Percentiles rank a stretch among this genome's conserved stretches.
Evolutionary conservation across 2,329 filamentous ascomycete species (phyloP).

Genomic region (Blastomyces percursus): DNA sequence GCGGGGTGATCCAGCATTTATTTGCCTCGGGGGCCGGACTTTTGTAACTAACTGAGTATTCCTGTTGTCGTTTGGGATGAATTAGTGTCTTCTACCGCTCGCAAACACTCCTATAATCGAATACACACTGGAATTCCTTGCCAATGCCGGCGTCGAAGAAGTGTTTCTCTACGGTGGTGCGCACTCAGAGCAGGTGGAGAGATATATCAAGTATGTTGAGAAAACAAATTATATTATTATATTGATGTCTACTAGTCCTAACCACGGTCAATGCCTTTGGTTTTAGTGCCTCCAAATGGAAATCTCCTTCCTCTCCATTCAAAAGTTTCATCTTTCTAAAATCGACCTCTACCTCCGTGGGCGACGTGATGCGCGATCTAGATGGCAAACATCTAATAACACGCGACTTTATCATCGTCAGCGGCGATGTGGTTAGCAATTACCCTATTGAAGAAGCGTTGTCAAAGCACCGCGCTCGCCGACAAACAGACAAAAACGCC

Average conservation of each 20-base stretch:
- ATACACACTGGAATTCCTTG: constrained; percentile 92
- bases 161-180: constrained; percentile 86
- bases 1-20: neutral
- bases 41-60: constrained; percentile 6
- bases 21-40: neutral
- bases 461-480: constrained; percentile 65
- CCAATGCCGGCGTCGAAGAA: constrained; percentile 88
- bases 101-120: constrained; percentile 93
- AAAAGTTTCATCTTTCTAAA: constrained; percentile 71
- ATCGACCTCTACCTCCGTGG: constrained; percentile 75
- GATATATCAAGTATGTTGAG: constrained; percentile 56
- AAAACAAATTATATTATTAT: neutral
- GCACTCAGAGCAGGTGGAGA: constrained; percentile 76
- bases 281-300: constrained; percentile 59
- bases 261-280: neutral
- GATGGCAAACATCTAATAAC: constrained; percentile 76
- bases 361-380: constrained; percentile 88
- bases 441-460: constrained; percentile 71
- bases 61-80: neutral
- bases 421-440: constrained; percentile 87
- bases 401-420: constrained; percentile 84
- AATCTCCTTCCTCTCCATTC: constrained; percentile 64
- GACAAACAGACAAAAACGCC: constrained; percentile 76
- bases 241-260: neutral
- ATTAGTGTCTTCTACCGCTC: constrained; percentile 78